Evolutionary conservation across 495 filamentous ascomycete species (phyloP).

Genomic region (Penicillium samsonianum): DNA sequence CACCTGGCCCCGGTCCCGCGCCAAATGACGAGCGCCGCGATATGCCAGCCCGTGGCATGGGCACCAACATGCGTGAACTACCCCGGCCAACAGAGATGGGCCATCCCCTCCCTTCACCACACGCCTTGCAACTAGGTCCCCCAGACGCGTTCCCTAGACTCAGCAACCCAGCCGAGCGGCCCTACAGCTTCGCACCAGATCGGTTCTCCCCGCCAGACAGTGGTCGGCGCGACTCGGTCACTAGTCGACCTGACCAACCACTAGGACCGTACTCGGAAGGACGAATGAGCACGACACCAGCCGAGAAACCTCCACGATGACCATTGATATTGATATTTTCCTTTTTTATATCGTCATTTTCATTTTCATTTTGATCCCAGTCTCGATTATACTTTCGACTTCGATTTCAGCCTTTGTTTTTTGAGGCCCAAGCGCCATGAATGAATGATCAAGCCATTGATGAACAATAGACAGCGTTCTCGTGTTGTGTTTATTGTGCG

Average conservation of each 20-base stretch:
- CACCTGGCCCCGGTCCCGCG: constrained; percentile 8
- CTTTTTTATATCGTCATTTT: not conserved
- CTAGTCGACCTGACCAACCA: constrained; percentile 21
- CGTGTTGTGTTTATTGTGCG: constrained; percentile 24
- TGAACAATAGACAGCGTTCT: constrained; percentile 33
- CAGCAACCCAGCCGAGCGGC: constrained; percentile 21
- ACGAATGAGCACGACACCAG: constrained; percentile 20
- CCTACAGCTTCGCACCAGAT: constrained; percentile 27
- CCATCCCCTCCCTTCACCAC: constrained; percentile 38
- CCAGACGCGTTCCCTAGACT: constrained; percentile 32
- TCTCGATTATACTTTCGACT: not conserved
- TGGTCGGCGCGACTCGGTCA: constrained; percentile 29
- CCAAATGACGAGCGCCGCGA: constrained; percentile 25
- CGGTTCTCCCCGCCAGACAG: constrained; percentile 34
- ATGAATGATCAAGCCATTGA: constrained; percentile 27
- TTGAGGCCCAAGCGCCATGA: constrained; percentile 20
- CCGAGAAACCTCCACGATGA: constrained; percentile 25
- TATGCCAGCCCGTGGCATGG: constrained; percentile 26
- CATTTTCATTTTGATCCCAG: constrained; percentile 1
- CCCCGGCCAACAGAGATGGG: constrained; percentile 36
- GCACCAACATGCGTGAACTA: constrained; percentile 34
- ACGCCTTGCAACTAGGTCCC: constrained; percentile 36
- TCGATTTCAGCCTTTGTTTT: constrained; percentile 10
- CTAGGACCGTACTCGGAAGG: constrained; percentile 15
- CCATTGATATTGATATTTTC: constrained; percentile 1